Evolutionary conservation across 306 rosid species (phyloP).

Genomic region (Crotalaria pallida): DNA sequence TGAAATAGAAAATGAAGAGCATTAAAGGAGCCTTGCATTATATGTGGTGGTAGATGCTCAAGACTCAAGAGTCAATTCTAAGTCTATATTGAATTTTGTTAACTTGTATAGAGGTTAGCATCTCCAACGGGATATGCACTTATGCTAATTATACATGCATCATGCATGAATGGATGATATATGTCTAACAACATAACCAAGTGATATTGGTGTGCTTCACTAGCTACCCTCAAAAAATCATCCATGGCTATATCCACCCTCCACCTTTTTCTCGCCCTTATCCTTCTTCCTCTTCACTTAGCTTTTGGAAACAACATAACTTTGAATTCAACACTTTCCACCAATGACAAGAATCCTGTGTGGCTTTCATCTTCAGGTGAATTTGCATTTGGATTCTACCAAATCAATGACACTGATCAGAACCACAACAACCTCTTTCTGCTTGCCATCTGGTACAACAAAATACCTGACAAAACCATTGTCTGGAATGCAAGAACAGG

Average conservation of each 20-base stretch:
- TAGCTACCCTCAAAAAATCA: neutral
- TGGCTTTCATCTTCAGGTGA: constrained; percentile 40
- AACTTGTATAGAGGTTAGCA: neutral
- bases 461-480: constrained; percentile 32
- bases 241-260: constrained; percentile 8
- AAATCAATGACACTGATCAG: neutral
- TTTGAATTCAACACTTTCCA: constrained; percentile 4
- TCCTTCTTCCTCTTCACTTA: neutral
- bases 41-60: neutral
- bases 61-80: neutral
- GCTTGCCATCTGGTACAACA: constrained; percentile 49
- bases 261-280: neutral
- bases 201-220: neutral
- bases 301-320: neutral
- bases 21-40: neutral
- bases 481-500: constrained; percentile 35
- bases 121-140: too few species aligned
- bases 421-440: constrained; percentile 14
- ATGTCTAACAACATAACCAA: neutral
- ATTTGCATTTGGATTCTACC: constrained; percentile 53
- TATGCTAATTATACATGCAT: too few species aligned
- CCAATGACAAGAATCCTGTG: neutral
- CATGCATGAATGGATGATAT: neutral
- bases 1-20: neutral
- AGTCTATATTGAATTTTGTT: neutral